These are phyloP conservation scores for Beauveria scarabaeidicola DNA, from an alignment of 2,329 filamentous ascomycete species.

Conservation along the genomic window DNA sequence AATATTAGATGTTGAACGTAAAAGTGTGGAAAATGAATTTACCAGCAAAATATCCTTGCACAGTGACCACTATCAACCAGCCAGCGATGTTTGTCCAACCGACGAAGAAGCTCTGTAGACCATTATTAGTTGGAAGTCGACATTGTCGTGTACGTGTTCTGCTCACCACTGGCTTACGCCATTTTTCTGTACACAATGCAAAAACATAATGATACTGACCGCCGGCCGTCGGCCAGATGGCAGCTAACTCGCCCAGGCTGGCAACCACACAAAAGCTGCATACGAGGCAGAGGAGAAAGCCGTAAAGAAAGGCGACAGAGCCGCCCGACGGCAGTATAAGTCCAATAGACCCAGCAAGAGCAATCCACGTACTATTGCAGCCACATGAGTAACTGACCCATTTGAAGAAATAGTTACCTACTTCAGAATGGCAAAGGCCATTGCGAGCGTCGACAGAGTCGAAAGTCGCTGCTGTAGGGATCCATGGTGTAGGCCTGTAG, in stretches of 20 bases:
- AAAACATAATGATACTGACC: constrained; percentile 39
- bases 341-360: constrained; percentile 34
- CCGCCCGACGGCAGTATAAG: constrained; percentile 34
- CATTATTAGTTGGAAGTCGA: background rate
- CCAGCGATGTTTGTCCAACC: constrained; percentile 38
- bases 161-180: constrained; percentile 29
- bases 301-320: constrained; percentile 34
- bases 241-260: constrained; percentile 33
- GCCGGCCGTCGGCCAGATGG: constrained; percentile 38
- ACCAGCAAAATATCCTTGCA: constrained; percentile 35
- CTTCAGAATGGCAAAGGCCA: constrained; percentile 39
- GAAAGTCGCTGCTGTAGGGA: constrained; percentile 26
- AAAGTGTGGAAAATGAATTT: background rate
- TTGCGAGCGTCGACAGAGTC: constrained; percentile 29
- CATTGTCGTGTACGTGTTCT: fast-evolving
- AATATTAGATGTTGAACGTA: fast-evolving
- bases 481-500: constrained; percentile 13
- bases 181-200: constrained; percentile 29
- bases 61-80: constrained; percentile 36
- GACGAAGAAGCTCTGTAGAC: constrained; percentile 31
- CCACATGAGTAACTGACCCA: background rate
- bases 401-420: constrained; percentile 2
- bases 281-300: constrained; percentile 36
- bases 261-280: constrained; percentile 34
- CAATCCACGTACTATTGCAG: constrained; percentile 22